Conservation (phyloP, 129 eudicot genomes). For the Chrysanthemum makinoi region DNA sequence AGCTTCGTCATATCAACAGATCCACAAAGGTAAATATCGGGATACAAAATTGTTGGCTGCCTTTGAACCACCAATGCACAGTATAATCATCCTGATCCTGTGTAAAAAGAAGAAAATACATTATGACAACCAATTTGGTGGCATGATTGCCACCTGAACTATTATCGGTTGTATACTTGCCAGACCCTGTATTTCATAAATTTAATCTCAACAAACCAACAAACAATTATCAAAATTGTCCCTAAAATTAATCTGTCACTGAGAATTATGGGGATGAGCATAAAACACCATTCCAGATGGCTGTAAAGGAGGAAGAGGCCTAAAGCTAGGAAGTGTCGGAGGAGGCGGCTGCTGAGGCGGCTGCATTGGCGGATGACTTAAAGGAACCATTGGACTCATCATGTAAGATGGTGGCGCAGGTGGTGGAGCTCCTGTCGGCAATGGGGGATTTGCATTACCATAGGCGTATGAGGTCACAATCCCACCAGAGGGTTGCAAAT, state of each 20-base stretch:
- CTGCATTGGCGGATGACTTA: conserved; percentile 43
- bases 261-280: conserved; percentile 57
- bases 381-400: conserved; percentile 68
- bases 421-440: conserved; percentile 50
- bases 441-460: conserved; percentile 39
- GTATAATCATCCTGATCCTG: conserved; percentile 30
- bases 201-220: conserved; percentile 23
- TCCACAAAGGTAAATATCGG: conserved; percentile 6
- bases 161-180: not conserved
- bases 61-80: conserved; percentile 32
- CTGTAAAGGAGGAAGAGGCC: conserved; percentile 50
- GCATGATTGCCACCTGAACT: not conserved
- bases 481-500: conserved; percentile 54
- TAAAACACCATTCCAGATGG: conserved; percentile 72
- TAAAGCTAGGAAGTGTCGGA: conserved; percentile 48
- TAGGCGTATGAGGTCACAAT: conserved; percentile 48
- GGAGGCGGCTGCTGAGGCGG: conserved; percentile 45
- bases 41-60: conserved; percentile 26
- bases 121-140: conserved; percentile 28
- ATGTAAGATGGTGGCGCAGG: conserved; percentile 68
- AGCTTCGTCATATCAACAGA: not conserved
- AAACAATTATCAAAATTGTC: conserved; percentile 16
- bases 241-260: conserved; percentile 30
- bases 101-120: conserved; percentile 11
- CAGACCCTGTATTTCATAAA: not conserved